Evolutionary conservation across 441 rosid genomes (phyloP).

Genomic region (Erodium texanum): DNA sequence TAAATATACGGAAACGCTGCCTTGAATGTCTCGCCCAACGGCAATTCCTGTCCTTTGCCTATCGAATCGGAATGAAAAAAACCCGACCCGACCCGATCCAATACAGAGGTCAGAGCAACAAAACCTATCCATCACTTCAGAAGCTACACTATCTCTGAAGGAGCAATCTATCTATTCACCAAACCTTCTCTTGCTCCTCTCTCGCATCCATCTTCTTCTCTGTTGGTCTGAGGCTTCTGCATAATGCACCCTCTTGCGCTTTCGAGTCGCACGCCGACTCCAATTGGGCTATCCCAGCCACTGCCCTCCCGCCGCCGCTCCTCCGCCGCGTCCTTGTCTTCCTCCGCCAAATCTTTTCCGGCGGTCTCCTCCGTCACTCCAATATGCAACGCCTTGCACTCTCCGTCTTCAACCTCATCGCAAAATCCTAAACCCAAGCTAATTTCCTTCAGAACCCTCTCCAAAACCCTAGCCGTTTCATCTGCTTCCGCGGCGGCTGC

Average conservation of each 20-base stretch:
- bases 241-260: neutral
- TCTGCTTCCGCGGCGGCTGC: slow-evolving; percentile 41
- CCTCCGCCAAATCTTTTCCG: neutral
- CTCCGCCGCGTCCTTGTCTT: neutral
- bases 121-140: too few species aligned
- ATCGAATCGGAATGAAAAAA: too few species aligned
- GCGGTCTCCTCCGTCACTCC: too few species aligned
- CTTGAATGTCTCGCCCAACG: too few species aligned
- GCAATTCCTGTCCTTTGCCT: too few species aligned
- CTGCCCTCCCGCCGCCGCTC: slow-evolving; percentile 4
- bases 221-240: neutral
- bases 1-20: too few species aligned
- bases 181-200: too few species aligned
- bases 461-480: slow-evolving; percentile 36
- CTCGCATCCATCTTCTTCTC: neutral
- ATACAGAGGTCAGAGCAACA: too few species aligned
- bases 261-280: neutral
- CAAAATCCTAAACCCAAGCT: slow-evolving; percentile 30
- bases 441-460: slow-evolving; percentile 7
- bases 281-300: neutral
- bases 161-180: too few species aligned
- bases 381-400: neutral
- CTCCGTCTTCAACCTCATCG: neutral
- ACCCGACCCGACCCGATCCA: too few species aligned
- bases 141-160: too few species aligned